A percentile compares a stretch with the other conserved stretches of the same genome.
phyloP scores from a whole-genome alignment of 805 yeast species.

The Nakazawaea wyomingensis region DNA sequence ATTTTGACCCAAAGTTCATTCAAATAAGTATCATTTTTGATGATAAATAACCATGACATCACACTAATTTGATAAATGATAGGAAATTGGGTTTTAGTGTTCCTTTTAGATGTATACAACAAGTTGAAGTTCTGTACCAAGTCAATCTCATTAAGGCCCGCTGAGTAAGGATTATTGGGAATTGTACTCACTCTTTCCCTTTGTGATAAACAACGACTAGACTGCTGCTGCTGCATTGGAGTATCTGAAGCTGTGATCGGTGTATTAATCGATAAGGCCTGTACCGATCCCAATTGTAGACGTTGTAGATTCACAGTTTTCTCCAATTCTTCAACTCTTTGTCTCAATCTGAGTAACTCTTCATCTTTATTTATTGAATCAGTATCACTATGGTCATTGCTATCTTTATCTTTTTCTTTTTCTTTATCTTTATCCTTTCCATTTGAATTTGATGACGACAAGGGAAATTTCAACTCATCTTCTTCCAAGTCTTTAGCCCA shows the following conservation, averaged over 20 bases:
- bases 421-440: slow-evolving; percentile 4
- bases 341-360: slow-evolving; percentile 20
- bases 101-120: slow-evolving; percentile 30
- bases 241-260: neutral
- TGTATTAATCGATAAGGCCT: neutral
- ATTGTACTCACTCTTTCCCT: neutral
- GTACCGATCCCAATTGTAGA: neutral
- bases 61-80: slow-evolving; percentile 37
- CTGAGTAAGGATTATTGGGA: slow-evolving; percentile 4
- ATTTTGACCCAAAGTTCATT: slow-evolving; percentile 46
- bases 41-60: slow-evolving; percentile 54
- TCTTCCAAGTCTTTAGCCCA: slow-evolving; percentile 47
- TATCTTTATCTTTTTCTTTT: slow-evolving; percentile 6
- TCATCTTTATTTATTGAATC: slow-evolving; percentile 17
- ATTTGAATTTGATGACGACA: slow-evolving; percentile 11
- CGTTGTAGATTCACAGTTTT: slow-evolving; percentile 7
- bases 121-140: slow-evolving; percentile 29
- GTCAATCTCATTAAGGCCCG: slow-evolving; percentile 20
- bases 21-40: slow-evolving; percentile 53
- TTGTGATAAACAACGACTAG: no score
- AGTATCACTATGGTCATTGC: slow-evolving; percentile 7
- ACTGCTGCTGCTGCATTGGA: slow-evolving; percentile 12
- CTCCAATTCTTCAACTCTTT: slow-evolving; percentile 25
- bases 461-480: slow-evolving; percentile 23
- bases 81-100: slow-evolving; percentile 29